Evolutionary conservation across 768 basidiomycete genomes (phyloP).

Genomic region (Phlebiopsis flavidoalba): DNA sequence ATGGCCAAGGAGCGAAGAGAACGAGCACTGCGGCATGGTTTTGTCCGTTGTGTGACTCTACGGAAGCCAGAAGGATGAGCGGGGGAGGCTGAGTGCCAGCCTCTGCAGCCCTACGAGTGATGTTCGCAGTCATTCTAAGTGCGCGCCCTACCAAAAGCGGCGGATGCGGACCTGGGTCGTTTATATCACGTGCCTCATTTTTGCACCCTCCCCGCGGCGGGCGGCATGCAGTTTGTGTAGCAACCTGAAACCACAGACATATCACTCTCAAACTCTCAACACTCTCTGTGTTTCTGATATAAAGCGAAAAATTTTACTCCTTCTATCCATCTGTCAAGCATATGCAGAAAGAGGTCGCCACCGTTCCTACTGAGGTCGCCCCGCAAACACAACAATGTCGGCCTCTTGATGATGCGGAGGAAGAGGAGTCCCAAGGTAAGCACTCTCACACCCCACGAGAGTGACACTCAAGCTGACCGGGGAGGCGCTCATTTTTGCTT

Average conservation of each 20-base stretch:
- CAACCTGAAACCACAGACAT: conserved; percentile 8
- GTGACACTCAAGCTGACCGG: background rate
- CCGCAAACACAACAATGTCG: conserved; percentile 18
- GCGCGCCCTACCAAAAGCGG: background rate
- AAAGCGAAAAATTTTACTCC: background rate
- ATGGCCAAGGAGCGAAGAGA: conserved; percentile 52
- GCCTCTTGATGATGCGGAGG: conserved; percentile 29
- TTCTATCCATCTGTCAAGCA: background rate
- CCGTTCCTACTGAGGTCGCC: conserved; percentile 17
- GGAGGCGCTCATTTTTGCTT: background rate
- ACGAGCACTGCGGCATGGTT: conserved; percentile 49
- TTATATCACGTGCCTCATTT: background rate
- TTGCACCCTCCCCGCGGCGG: background rate
- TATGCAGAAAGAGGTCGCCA: conserved; percentile 27
- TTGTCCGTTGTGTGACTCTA: background rate
- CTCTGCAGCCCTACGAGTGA: conserved; percentile 4
- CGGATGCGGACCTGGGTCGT: background rate
- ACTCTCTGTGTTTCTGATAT: background rate
- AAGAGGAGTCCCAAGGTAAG: conserved; percentile 31
- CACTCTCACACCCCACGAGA: background rate
- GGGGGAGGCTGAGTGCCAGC: background rate
- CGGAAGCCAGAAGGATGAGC: background rate
- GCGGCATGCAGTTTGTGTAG: background rate
- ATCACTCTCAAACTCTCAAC: background rate
- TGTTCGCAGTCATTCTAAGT: conserved; percentile 10